Percentiles rank a stretch among this genome's conserved stretches.
These are phyloP conservation scores for Ustilago cynodontis DNA, from an alignment of 1,284 basidiomycete genomes.

Conservation along the genomic window DNA sequence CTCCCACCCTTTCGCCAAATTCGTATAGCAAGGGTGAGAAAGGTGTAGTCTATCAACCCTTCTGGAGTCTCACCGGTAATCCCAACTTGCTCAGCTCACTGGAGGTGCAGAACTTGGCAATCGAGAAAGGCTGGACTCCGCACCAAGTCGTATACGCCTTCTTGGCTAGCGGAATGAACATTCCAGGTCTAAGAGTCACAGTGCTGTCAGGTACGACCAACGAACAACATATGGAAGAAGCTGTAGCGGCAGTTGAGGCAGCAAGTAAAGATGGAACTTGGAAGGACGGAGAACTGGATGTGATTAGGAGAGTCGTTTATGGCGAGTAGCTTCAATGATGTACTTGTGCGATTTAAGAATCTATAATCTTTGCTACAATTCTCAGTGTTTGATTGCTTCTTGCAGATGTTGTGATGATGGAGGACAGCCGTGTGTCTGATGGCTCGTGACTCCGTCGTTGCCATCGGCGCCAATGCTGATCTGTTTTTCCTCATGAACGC, in stretches of 20 bases:
- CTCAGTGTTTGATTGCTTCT: not conserved
- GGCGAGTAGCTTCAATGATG: slow-evolving; percentile 48
- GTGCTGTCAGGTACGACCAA: slow-evolving; percentile 61
- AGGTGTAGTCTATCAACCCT: slow-evolving; percentile 62
- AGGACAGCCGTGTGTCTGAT: too few species aligned
- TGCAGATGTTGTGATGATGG: too few species aligned
- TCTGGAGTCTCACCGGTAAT: slow-evolving; percentile 68
- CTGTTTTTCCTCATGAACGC: too few species aligned
- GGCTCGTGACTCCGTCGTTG: too few species aligned
- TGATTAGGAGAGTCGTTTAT: slow-evolving; percentile 59
- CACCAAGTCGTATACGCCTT: slow-evolving; percentile 64
- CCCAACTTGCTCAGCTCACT: slow-evolving; percentile 45
- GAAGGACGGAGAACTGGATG: slow-evolving; percentile 44
- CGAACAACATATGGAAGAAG: slow-evolving; percentile 61
- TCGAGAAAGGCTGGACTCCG: slow-evolving; percentile 44
- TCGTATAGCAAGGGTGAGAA: slow-evolving; percentile 24
- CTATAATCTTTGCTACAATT: not conserved
- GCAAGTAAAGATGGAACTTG: slow-evolving; percentile 20
- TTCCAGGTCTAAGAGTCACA: slow-evolving; percentile 51
- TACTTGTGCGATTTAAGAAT: not conserved
- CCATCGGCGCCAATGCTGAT: too few species aligned
- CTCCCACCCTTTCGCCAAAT: slow-evolving; percentile 61
- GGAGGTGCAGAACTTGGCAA: slow-evolving; percentile 48
- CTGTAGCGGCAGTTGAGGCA: slow-evolving; percentile 48
- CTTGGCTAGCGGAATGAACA: slow-evolving; percentile 55